Evolutionary conservation across 768 basidiomycete genomes (phyloP), one percentile per base, ranked within the genome.

Genomic region (Harrya chromipes): DNA sequence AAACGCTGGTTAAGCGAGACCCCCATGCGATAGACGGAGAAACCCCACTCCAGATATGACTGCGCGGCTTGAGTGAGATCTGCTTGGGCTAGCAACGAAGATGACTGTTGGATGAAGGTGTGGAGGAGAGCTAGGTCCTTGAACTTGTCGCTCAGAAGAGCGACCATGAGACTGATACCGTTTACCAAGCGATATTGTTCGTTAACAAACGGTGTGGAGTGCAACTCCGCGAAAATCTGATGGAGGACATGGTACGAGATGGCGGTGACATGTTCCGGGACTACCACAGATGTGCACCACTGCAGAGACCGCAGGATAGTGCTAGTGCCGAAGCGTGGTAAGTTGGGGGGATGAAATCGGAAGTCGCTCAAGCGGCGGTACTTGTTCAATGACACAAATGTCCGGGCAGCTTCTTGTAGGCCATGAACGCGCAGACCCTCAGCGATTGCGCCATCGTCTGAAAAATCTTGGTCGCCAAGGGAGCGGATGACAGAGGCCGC

Each of bases 111-210:
- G 39, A 85, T 74, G 38, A 97, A 70, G 1, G 82, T 73, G 47
- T 85, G 80, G 31, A 94, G 75, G 9, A 94, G 70, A 2, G 78
- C 78, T 0, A 71, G 57, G 42, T 87, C 77, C 16, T 71, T 65
- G 61, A 90, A 84, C 39, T 79, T 74, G 23, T 74, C 63, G 39
- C 73, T 65, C 49, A 81, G 78, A 35, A 79, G 75, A 4, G 92
- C 76, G 39, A 92, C 74, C 77, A 90, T 85, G 24, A 97, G 67
- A 23, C 81, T 81, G 39, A 95, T 69, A 2, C 82, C 79, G 47
- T 90, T 85, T 35, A 94, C 61, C 24, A 85, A 70, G 12, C 94
- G 82, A 35, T 83, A 67, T 62, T 94, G 90, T 63, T 95, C 91
- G 63, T 90, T 89, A 53, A 95, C 78, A 34, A 97, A 75, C 17